Percentiles rank a stretch among this genome's conserved stretches.
Evolutionary conservation across 495 filamentous ascomycete species (phyloP).

Genomic region (Rusavskia elegans): DNA sequence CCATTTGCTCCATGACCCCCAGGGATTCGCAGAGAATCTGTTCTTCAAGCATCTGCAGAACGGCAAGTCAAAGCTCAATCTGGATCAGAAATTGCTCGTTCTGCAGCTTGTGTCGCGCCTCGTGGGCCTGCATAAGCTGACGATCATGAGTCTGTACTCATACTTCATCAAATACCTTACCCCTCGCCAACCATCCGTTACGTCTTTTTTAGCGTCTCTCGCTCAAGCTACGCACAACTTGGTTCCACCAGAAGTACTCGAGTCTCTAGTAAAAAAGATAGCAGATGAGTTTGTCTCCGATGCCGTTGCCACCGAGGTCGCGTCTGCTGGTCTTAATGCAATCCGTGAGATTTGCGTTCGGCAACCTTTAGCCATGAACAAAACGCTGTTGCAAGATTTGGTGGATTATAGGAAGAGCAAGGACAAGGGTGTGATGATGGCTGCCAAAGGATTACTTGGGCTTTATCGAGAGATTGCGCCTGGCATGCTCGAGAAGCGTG

Average conservation of each 20-base stretch:
- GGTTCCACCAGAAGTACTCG: conserved; percentile 84
- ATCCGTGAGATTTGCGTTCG: conserved; percentile 87
- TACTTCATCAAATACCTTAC: conserved; percentile 75
- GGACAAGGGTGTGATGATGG: conserved; percentile 97
- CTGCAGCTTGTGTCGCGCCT: conserved; percentile 81
- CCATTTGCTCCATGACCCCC: conserved; percentile 90
- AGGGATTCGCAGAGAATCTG: conserved; percentile 80
- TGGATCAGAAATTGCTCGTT: conserved; percentile 82
- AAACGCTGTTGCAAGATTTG: conserved; percentile 88
- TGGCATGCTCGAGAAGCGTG: conserved; percentile 75
- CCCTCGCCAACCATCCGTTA: conserved; percentile 82
- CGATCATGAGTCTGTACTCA: conserved; percentile 69
- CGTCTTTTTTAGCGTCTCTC: conserved; percentile 81
- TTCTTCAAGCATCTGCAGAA: conserved; percentile 87
- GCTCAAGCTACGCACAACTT: conserved; percentile 84
- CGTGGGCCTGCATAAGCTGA: conserved; percentile 83
- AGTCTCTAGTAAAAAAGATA: conserved; percentile 86
- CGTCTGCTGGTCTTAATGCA: conserved; percentile 81
- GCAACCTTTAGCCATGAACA: conserved; percentile 88
- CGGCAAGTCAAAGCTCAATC: conserved; percentile 64
- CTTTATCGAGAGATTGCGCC: conserved; percentile 83
- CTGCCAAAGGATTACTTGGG: conserved; percentile 74
- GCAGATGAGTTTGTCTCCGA: conserved; percentile 97
- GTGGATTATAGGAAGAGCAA: conserved; percentile 94
- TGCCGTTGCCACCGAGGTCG: conserved; percentile 78